phyloP scores from a whole-genome alignment of 352 stramenopile genomes.

The Phytopythium kandeliae region DNA sequence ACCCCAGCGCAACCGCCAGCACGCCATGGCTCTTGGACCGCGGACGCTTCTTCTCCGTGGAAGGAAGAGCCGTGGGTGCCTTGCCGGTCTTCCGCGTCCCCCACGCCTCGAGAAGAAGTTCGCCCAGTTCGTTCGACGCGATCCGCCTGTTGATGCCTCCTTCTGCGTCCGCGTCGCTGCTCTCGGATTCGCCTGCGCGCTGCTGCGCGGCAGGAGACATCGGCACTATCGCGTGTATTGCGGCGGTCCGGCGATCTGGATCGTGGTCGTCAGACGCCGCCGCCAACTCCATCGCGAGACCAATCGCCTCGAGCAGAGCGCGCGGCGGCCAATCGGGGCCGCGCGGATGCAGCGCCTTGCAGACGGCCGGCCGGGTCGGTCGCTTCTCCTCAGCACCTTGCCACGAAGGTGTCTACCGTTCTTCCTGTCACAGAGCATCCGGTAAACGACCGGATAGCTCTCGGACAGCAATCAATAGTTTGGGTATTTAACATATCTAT shows the following conservation, averaged over 20 bases:
- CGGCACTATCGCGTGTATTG: background rate
- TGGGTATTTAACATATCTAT: no score
- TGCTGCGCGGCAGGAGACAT: background rate
- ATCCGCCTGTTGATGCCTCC: background rate
- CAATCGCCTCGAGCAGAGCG: no score
- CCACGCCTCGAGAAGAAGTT: conserved; percentile 38
- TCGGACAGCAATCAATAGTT: no score
- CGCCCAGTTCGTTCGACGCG: conserved; percentile 39
- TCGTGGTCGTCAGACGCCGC: background rate
- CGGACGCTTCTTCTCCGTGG: conserved; percentile 1
- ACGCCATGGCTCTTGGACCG: conserved; percentile 21
- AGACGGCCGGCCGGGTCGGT: no score
- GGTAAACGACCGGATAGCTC: no score
- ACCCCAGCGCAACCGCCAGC: conserved; percentile 20
- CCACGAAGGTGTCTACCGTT: no score
- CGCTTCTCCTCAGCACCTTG: no score
- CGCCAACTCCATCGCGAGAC: no score
- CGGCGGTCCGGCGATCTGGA: background rate
- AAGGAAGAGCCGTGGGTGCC: conserved; percentile 5
- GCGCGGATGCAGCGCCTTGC: no score
- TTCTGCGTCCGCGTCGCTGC: background rate
- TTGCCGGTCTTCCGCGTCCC: background rate
- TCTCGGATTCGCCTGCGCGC: background rate
- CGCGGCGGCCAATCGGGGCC: no score
- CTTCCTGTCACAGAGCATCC: no score